phyloP scores from a whole-genome alignment of 2,329 filamentous ascomycete genomes.

The Clarireedia monteithiana region DNA sequence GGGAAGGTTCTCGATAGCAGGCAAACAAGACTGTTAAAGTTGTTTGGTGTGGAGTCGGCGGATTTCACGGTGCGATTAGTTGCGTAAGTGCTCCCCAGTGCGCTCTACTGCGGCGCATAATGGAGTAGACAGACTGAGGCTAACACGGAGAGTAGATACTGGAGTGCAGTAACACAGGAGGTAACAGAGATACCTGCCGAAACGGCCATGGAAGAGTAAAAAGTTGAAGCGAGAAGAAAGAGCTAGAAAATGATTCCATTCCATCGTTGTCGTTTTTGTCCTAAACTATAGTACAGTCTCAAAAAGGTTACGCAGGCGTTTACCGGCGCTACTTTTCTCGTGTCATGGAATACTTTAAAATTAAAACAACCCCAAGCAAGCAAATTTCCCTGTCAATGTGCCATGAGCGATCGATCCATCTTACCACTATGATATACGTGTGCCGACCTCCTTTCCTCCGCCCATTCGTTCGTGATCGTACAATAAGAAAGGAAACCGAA shows the following conservation, averaged over 20 bases:
- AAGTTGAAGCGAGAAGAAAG: slow-evolving; percentile 7
- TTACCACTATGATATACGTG: slow-evolving; percentile 19
- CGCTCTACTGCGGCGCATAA: neutral
- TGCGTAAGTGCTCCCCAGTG: slow-evolving; percentile 46
- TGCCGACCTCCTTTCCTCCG: neutral
- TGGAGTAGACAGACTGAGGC: neutral
- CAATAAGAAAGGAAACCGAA: slow-evolving; percentile 23
- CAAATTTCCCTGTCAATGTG: slow-evolving; percentile 11
- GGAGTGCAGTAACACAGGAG: slow-evolving; percentile 49
- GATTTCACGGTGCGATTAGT: slow-evolving; percentile 80
- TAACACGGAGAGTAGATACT: slow-evolving; percentile 41
- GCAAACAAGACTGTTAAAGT: slow-evolving; percentile 88
- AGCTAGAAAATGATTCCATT: slow-evolving; percentile 9
- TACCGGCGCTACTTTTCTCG: slow-evolving; percentile 25
- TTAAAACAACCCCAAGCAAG: slow-evolving; percentile 24
- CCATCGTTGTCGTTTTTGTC: slow-evolving; percentile 3
- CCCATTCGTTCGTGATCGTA: slow-evolving; percentile 22
- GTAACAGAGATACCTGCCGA: slow-evolving; percentile 46
- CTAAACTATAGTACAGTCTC: slow-evolving; percentile 27
- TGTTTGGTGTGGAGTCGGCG: slow-evolving; percentile 83
- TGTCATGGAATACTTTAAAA: slow-evolving; percentile 10
- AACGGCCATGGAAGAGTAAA: slow-evolving; percentile 37
- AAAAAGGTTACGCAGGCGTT: slow-evolving; percentile 26
- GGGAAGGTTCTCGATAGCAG: slow-evolving; percentile 81
- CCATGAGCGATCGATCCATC: slow-evolving; percentile 21